Evolutionary conservation across 306 rosid species (phyloP), one percentile per base, ranked within the genome.

Genomic region (Carpinus fangiana): DNA sequence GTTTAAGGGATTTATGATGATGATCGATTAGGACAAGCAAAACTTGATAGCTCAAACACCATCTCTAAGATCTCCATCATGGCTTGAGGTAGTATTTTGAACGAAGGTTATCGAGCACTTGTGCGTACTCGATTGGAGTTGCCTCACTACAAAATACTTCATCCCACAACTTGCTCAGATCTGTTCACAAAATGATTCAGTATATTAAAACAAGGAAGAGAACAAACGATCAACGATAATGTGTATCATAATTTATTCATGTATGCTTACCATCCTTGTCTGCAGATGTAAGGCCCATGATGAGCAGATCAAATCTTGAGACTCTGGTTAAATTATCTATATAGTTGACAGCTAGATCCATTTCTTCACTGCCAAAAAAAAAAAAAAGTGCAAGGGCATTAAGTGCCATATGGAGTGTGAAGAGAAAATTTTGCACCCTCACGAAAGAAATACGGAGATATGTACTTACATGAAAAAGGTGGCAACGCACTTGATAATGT

Each of bases 401-500:
- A 77, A 17, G 76, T 43, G 21, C 72, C 26, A 76, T 54, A 52
- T 52, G 7, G 73, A 82, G 82, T 52, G 80, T 74, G 56, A 74
- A 56, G 8, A 38, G 21, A 61, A 43, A 47, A 68, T 66, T 56
- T 76, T 64, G 50, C 41, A 71, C 72, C 9, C 16, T 46, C 4
- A 59, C 38, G 73, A 17, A 56, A 62, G 23, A 53, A 38, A 56
- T 17, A 26, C 65, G 9, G 38, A 76, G 23, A 75, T 66, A 45
- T 73, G 16, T 54, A 82, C 93, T 91, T 82, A 93, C 99, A 21
- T 56, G 87, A 90, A 96, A 88, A 93, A 90, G 70, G 96, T 81
- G 38, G 96, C 84, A 59, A 89, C 77, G 54, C 99, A 96, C 82
- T 90, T 93, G 79, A 96, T 81, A 61, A 93, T 91, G 84, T 91